A percentile compares a stretch with the other conserved stretches of the same genome.
These are phyloP conservation scores for Diaporthe citriasiana DNA, from an alignment of 2,329 filamentous ascomycete genomes.

Conservation along the genomic window DNA sequence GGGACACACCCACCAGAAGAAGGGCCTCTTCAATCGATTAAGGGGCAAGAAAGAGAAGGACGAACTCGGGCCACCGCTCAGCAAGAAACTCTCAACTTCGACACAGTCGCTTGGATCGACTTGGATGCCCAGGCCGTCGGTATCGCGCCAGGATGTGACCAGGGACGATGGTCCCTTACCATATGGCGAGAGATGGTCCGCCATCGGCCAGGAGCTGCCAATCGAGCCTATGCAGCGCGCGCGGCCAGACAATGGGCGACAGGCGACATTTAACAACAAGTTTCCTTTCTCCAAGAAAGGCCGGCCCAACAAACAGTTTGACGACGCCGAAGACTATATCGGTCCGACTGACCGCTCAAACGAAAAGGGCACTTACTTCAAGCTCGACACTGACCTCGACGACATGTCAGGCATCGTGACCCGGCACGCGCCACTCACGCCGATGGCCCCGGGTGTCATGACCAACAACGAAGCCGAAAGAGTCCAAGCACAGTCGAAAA, in stretches of 20 bases:
- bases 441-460: slow-evolving; percentile 72
- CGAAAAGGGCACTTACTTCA: slow-evolving; percentile 73
- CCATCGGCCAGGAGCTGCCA: slow-evolving; percentile 22
- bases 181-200: slow-evolving; percentile 47
- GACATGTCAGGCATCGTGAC: slow-evolving; percentile 94
- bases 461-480: slow-evolving; percentile 60
- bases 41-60: slow-evolving; percentile 70
- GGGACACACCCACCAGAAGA: slow-evolving; percentile 62
- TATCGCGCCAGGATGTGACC: slow-evolving; percentile 58
- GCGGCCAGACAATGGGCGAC: slow-evolving; percentile 53
- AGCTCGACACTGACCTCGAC: slow-evolving; percentile 87
- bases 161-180: slow-evolving; percentile 51
- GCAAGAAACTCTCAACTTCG: slow-evolving; percentile 65
- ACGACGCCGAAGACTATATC: slow-evolving; percentile 71
- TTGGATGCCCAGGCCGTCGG: slow-evolving; percentile 56
- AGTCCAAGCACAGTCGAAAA: slow-evolving; percentile 48
- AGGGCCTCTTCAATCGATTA: slow-evolving; percentile 65
- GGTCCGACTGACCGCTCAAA: slow-evolving; percentile 69
- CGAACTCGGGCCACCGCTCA: slow-evolving; percentile 58
- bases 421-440: slow-evolving; percentile 77
- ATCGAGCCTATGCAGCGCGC: slow-evolving; percentile 33
- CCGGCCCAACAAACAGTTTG: slow-evolving; percentile 60
- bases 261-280: slow-evolving; percentile 72
- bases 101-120: slow-evolving; percentile 64
- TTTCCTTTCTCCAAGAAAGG: slow-evolving; percentile 73